These are phyloP conservation scores for Wickerhamiella hasegawae DNA, from an alignment of 805 yeast species.

Conservation along the genomic window DNA sequence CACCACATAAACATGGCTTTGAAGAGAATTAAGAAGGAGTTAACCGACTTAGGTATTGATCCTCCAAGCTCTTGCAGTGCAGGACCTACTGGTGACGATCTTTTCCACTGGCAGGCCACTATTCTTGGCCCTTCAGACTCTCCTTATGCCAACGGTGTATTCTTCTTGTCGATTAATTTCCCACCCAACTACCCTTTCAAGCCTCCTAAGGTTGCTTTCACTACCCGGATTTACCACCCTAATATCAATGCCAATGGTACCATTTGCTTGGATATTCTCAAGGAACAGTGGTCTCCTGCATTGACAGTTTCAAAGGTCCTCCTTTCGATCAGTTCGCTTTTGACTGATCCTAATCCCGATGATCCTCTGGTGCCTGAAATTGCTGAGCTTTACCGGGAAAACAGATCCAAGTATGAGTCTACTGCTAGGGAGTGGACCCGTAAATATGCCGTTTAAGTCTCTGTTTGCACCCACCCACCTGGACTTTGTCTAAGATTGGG, in stretches of 20 bases:
- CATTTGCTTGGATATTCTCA: conserved; percentile 89
- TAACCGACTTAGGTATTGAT: conserved; percentile 89
- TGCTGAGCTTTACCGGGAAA: conserved; percentile 90
- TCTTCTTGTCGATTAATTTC: conserved; percentile 90
- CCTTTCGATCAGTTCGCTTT: conserved; percentile 82
- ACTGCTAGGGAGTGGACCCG: conserved; percentile 98
- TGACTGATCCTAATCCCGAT: conserved; percentile 97
- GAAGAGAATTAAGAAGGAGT: conserved; percentile 92
- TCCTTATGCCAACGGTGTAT: conserved; percentile 76
- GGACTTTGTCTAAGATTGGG: no score
- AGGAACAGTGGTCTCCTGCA: conserved; percentile 99
- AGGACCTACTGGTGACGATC: conserved; percentile 95
- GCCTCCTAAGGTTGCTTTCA: conserved; percentile 87
- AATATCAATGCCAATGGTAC: conserved; percentile 92
- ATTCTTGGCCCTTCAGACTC: conserved; percentile 98
- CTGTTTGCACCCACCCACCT: no score
- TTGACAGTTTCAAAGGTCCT: conserved; percentile 90
- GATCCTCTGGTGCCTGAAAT: conserved; percentile 98
- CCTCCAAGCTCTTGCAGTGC: conserved; percentile 99
- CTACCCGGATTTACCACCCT: conserved; percentile 94
- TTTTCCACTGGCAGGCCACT: conserved; percentile 99
- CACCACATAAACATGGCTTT: conserved; percentile 44
- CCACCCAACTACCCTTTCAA: conserved; percentile 99
- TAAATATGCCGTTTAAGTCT: conserved; percentile 72
- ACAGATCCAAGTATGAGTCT: conserved; percentile 84